These are phyloP conservation scores for Rhodosporidiobolus odoratus DNA, from an alignment of 768 basidiomycete genomes.

Conservation along the genomic window DNA sequence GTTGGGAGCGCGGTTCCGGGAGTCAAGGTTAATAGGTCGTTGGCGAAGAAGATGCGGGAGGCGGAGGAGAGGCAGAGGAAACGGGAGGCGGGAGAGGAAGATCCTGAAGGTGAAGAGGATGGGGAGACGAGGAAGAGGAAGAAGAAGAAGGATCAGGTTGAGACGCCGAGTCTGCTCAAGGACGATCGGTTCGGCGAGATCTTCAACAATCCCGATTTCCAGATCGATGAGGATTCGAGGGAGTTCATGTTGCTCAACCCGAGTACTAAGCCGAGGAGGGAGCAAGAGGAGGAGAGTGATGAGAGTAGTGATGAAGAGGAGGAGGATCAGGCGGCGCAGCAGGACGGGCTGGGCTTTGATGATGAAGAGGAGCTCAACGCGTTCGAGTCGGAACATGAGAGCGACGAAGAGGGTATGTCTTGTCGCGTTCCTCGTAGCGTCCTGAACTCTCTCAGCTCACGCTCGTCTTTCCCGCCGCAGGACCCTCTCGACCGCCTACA, in stretches of 20 bases:
- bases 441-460: background rate
- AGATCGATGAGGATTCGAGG: slow-evolving; percentile 78
- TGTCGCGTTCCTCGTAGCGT: too few species aligned
- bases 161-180: slow-evolving; percentile 56
- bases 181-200: slow-evolving; percentile 86
- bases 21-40: slow-evolving; percentile 72
- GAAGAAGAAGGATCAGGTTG: slow-evolving; percentile 45
- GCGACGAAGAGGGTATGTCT: slow-evolving; percentile 50
- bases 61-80: slow-evolving; percentile 40
- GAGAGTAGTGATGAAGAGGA: slow-evolving; percentile 43
- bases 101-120: slow-evolving; percentile 46
- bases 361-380: slow-evolving; percentile 9
- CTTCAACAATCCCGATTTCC: slow-evolving; percentile 85
- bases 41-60: slow-evolving; percentile 74
- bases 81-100: slow-evolving; percentile 32
- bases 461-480: too few species aligned
- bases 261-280: slow-evolving; percentile 53
- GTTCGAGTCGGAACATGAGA: slow-evolving; percentile 41
- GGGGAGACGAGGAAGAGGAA: slow-evolving; percentile 53
- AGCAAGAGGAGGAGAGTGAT: slow-evolving; percentile 78
- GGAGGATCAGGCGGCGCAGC: slow-evolving; percentile 81
- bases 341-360: slow-evolving; percentile 61
- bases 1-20: slow-evolving; percentile 35
- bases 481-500: too few species aligned
- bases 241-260: slow-evolving; percentile 94